A percentile compares a stretch with the other conserved stretches of the same genome.
These are phyloP conservation scores for Tetracladium maxilliforme DNA, from an alignment of 2,329 filamentous ascomycete genomes.

Conservation along the genomic window DNA sequence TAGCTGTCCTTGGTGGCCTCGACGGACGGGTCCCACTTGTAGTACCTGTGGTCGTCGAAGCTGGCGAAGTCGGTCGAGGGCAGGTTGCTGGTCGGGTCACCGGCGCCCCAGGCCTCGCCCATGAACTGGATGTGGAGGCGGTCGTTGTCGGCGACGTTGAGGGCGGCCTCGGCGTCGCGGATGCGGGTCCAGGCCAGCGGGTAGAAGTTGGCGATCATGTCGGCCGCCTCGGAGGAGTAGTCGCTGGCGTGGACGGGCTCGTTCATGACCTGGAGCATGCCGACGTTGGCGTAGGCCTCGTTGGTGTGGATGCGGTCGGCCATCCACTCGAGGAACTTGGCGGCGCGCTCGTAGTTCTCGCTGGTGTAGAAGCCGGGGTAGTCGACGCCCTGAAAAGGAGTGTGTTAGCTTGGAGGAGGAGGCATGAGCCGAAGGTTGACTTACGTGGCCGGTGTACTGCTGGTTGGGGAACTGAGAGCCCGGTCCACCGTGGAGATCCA, in stretches of 20 bases:
- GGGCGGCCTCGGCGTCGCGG: constrained; percentile 27
- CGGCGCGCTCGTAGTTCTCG: constrained; percentile 39
- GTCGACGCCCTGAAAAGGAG: constrained; percentile 12
- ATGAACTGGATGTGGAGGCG: constrained; percentile 38
- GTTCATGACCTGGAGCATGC: constrained; percentile 43
- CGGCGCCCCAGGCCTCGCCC: constrained; percentile 38
- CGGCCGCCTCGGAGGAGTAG: constrained; percentile 13
- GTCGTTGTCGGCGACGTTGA: constrained; percentile 24
- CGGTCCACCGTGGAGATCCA: constrained; percentile 30
- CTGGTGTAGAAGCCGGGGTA: constrained; percentile 39
- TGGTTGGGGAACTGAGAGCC: constrained; percentile 22
- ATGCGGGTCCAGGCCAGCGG: constrained; percentile 29
- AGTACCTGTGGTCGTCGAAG: constrained; percentile 44
- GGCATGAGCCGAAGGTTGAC: not conserved
- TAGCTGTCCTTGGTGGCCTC: constrained; percentile 29
- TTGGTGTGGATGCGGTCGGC: constrained; percentile 32
- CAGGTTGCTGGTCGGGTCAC: constrained; percentile 31
- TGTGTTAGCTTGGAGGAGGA: constrained; percentile 9
- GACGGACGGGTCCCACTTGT: constrained; percentile 34
- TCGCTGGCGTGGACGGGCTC: constrained; percentile 36
- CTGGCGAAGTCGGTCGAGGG: constrained; percentile 25
- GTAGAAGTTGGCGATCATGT: constrained; percentile 28
- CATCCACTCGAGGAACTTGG: constrained; percentile 40
- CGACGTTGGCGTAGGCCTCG: constrained; percentile 34
- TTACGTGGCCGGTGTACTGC: constrained; percentile 18